phyloP scores from a whole-genome alignment of 73 alveolate species.

The Paramecium primaurelia region DNA sequence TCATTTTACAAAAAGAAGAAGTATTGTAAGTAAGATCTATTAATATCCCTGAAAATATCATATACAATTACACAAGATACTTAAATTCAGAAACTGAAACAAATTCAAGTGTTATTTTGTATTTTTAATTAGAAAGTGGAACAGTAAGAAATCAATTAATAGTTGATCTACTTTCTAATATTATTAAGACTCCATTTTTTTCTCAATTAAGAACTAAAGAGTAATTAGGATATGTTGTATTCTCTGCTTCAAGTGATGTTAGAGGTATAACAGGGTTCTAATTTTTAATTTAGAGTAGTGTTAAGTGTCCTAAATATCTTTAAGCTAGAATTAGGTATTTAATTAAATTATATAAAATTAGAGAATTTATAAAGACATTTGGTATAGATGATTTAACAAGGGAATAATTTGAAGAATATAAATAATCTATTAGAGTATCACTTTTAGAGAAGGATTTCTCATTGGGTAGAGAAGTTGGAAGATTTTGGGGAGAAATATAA shows the following conservation, averaged over 20 bases:
- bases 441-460: constrained; percentile 30
- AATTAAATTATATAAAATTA: neutral
- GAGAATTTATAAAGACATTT: neutral
- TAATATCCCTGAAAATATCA: neutral
- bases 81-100: neutral
- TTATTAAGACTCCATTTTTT: constrained; percentile 51
- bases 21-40: neutral
- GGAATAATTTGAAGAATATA: constrained; percentile 53
- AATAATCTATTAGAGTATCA: constrained; percentile 21
- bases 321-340: constrained; percentile 18
- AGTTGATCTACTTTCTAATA: constrained; percentile 21
- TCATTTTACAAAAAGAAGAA: neutral
- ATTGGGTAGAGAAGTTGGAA: neutral
- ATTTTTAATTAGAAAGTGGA: neutral
- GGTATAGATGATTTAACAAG: neutral
- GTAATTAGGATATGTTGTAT: constrained; percentile 57
- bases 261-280: constrained; percentile 45
- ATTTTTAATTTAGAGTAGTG: constrained; percentile 49
- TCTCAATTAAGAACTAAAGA: constrained; percentile 49
- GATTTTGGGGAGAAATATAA: constrained; percentile 42
- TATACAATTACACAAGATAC: neutral
- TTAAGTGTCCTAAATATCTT: constrained; percentile 45
- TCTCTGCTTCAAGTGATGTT: neutral
- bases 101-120: neutral
- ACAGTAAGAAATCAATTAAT: neutral